Base-by-base conservation (phyloP, 306 rosid species). In the Clitoria ternatea region DNA sequence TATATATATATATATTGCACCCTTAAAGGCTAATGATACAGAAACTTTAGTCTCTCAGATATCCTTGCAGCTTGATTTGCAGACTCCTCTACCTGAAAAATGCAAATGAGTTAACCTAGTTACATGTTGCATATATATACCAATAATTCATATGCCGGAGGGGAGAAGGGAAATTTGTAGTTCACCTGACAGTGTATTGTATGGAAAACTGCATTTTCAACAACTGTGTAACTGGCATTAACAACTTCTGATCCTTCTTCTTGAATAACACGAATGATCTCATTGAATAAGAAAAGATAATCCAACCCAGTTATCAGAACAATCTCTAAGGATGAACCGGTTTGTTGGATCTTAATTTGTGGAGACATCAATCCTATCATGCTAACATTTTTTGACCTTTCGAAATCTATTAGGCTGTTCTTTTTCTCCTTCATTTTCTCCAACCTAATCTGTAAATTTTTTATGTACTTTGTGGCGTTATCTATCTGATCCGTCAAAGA, bases 341-440 rank as follows among this genome's bases (percentile, higher is more conserved):
- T 59, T 44, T 76, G 82, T 3, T 52, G 80, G 70, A 88, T 74
- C 84, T 83, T 85, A 62, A 88, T 66, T 42, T 79, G 62, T 7
- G 90, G 79, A 17, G 62, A 59, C 22, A 27, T 56, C 4, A 57
- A 30, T n/a, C 24, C 43, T 42, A 15, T 57, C 23, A 57, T 57
- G 23, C 7, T 30, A 30, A 5, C 64, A 57, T 30, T 57, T 63
- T 52, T 26, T 65, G 75, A 64, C 45, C 45, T 66, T 5, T 75
- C 60, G 7, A 15, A 75, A 24, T 77, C 85, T 61, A 57, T 39
- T 4, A 85, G 37, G 24, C 56, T 56, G 35, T 44, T 19, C 26
- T 78, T 88, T 81, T 74, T 85, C 76, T 83, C 84, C 79, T 54
- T 85, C 88, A 85, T 33, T 30, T 18, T 83, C 85, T 83, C 90